These are phyloP conservation scores for Malassezia dermatis DNA, from an alignment of 1,284 basidiomycete genomes.

Conservation along the genomic window DNA sequence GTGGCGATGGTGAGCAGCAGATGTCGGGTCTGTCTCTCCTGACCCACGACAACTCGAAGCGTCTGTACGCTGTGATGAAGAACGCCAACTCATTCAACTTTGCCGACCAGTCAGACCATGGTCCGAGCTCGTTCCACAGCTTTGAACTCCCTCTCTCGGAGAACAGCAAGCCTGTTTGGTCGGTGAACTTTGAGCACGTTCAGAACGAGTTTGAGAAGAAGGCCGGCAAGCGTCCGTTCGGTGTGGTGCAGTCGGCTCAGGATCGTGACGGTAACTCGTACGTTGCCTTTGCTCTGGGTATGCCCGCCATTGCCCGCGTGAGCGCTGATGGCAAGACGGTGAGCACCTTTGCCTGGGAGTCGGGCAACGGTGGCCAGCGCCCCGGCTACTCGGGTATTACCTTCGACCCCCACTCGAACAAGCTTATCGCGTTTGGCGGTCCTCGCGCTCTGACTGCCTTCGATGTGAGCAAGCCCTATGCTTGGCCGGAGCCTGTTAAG, in stretches of 20 bases:
- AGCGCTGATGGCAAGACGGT: slow-evolving; percentile 27
- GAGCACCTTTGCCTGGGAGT: slow-evolving; percentile 26
- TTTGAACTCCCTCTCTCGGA: slow-evolving; percentile 33
- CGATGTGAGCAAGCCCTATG: slow-evolving; percentile 16
- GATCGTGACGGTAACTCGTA: slow-evolving; percentile 41
- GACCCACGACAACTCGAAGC: slow-evolving; percentile 21
- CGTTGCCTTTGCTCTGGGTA: slow-evolving; percentile 40
- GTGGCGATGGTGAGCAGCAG: slow-evolving; percentile 36
- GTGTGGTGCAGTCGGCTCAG: slow-evolving; percentile 38
- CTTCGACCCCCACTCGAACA: slow-evolving; percentile 28
- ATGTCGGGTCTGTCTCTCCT: slow-evolving; percentile 39
- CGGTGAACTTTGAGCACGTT: slow-evolving; percentile 26
- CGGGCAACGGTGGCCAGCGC: slow-evolving; percentile 31
- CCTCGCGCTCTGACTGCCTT: slow-evolving; percentile 37
- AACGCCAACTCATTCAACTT: slow-evolving; percentile 37
- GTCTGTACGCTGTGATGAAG: slow-evolving; percentile 39
- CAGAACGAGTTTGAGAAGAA: slow-evolving; percentile 26
- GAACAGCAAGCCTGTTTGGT: slow-evolving; percentile 27
- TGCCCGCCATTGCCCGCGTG: slow-evolving; percentile 40
- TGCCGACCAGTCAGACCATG: slow-evolving; percentile 22
- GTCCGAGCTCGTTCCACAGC: slow-evolving; percentile 36
- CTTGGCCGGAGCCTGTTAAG: slow-evolving; percentile 23
- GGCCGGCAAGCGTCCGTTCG: slow-evolving; percentile 34
- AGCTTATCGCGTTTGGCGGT: slow-evolving; percentile 38
- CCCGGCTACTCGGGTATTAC: slow-evolving; percentile 42